Evolutionary conservation across 257 asterid genomes (phyloP).

Genomic region (Ligustrum vulgare): DNA sequence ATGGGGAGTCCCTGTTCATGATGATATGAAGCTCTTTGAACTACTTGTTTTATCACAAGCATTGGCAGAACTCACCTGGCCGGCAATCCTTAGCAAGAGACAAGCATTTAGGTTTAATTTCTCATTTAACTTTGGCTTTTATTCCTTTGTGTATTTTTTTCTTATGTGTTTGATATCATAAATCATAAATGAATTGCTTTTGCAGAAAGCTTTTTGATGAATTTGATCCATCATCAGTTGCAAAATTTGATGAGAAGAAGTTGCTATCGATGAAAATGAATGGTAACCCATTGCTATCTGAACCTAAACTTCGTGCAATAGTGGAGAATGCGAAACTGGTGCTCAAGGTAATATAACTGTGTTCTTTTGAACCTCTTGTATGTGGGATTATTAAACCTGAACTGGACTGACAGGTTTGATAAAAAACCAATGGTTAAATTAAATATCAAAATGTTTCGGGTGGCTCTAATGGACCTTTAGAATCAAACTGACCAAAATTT

Average conservation of each 20-base stretch:
- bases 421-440: not conserved
- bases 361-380: not conserved
- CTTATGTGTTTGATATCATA: not conserved
- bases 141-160: not conserved
- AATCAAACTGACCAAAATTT: no score
- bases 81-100: slow-evolving; percentile 67
- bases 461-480: no score
- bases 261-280: slow-evolving; percentile 42
- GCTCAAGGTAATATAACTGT: slow-evolving; percentile 48
- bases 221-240: slow-evolving; percentile 63
- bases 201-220: slow-evolving; percentile 64
- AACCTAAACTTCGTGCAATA: slow-evolving; percentile 72
- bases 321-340: slow-evolving; percentile 71
- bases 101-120: slow-evolving; percentile 53
- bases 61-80: slow-evolving; percentile 78
- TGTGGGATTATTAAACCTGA: no score
- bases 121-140: slow-evolving; percentile 7
- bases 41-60: slow-evolving; percentile 79
- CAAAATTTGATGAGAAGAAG: slow-evolving; percentile 55
- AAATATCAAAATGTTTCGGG: no score
- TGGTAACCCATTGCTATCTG: slow-evolving; percentile 60
- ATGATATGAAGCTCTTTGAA: slow-evolving; percentile 71
- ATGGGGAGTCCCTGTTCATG: slow-evolving; percentile 82
- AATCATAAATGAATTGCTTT: slow-evolving; percentile 4
- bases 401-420: no score